A percentile compares a stretch with the other conserved stretches of the same genome.
phyloP scores from a whole-genome alignment of 2,329 filamentous ascomycete genomes.

The Fusarium buharicum region DNA sequence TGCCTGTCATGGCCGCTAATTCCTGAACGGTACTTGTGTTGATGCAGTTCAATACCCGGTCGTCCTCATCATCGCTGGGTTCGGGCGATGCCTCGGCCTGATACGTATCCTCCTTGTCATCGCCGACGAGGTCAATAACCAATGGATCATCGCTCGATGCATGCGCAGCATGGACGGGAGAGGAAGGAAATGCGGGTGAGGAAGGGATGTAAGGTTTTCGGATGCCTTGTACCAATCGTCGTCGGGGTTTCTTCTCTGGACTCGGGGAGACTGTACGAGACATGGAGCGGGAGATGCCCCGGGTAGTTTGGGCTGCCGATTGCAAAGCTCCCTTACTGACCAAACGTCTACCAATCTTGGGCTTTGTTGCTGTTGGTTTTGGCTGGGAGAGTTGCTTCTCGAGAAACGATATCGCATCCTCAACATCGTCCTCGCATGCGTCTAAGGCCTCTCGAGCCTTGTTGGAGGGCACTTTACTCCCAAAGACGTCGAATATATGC shows the following conservation, averaged over 20 bases:
- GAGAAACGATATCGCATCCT: constrained; percentile 51
- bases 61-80: constrained; percentile 48
- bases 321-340: constrained; percentile 48
- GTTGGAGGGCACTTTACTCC: constrained; percentile 46
- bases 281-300: constrained; percentile 23
- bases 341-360: constrained; percentile 46
- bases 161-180: constrained; percentile 34
- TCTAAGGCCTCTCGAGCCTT: constrained; percentile 50
- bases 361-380: constrained; percentile 20
- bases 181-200: constrained; percentile 36
- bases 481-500: constrained; percentile 53
- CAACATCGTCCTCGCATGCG: constrained; percentile 49
- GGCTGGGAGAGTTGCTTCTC: constrained; percentile 24
- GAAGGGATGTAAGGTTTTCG: constrained; percentile 42
- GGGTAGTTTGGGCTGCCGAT: constrained; percentile 26
- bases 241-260: constrained; percentile 48
- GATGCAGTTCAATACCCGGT: constrained; percentile 77
- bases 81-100: constrained; percentile 50
- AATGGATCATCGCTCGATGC: constrained; percentile 51
- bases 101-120: constrained; percentile 57
- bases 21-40: constrained; percentile 81
- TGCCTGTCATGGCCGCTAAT: constrained; percentile 82
- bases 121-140: constrained; percentile 51
- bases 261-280: constrained; percentile 42
- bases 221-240: constrained; percentile 53